Evolutionary conservation across 2,329 filamentous ascomycete genomes (phyloP).

Genomic region (Pyrenophora graminea): DNA sequence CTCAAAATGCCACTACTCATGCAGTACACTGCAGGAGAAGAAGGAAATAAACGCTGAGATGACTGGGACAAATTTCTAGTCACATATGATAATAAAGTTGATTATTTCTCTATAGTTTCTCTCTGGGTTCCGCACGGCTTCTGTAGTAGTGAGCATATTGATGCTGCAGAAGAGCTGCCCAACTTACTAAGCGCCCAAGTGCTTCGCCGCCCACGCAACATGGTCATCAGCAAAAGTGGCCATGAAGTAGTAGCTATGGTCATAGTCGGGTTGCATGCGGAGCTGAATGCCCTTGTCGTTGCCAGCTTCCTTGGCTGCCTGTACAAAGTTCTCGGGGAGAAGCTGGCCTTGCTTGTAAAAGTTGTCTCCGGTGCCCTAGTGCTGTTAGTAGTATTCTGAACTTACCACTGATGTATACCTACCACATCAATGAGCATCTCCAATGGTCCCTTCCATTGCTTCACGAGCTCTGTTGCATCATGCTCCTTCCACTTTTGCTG

Average conservation of each 20-base stretch:
- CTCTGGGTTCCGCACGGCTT: slow-evolving; percentile 34
- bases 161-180: neutral
- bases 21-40: too few species aligned
- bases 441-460: slow-evolving; percentile 71
- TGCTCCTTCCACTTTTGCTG: slow-evolving; percentile 81
- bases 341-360: slow-evolving; percentile 96
- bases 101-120: slow-evolving; percentile 29
- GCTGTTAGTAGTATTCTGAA: neutral
- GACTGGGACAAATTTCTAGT: too few species aligned
- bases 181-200: slow-evolving; percentile 64
- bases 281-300: slow-evolving; percentile 71
- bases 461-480: slow-evolving; percentile 88
- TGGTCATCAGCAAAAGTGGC: slow-evolving; percentile 88
- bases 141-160: slow-evolving; percentile 37
- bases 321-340: slow-evolving; percentile 87
- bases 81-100: too few species aligned
- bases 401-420: slow-evolving; percentile 45
- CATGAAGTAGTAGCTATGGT: slow-evolving; percentile 98
- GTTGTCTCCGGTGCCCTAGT: slow-evolving; percentile 84
- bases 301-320: slow-evolving; percentile 76
- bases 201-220: slow-evolving; percentile 87
- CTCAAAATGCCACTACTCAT: too few species aligned
- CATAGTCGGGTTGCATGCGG: slow-evolving; percentile 87
- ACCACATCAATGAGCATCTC: slow-evolving; percentile 87
- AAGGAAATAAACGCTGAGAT: too few species aligned